Evolutionary conservation across 768 basidiomycete species (phyloP).

Genomic region (Amanita pseudoporphyria): DNA sequence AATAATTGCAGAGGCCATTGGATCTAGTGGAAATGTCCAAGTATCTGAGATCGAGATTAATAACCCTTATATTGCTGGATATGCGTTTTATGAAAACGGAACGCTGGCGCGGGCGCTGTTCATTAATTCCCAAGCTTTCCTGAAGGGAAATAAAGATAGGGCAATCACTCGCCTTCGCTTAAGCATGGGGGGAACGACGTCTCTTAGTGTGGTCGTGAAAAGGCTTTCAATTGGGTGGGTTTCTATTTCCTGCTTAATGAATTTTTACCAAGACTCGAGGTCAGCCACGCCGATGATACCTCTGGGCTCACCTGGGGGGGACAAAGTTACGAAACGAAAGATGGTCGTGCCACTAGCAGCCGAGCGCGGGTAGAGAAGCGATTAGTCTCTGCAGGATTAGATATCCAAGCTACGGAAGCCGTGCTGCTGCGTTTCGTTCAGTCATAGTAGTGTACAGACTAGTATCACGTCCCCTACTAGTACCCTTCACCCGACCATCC

Average conservation of each 20-base stretch:
- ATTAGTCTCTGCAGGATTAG: conserved; percentile 26
- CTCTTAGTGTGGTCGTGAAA: conserved; percentile 33
- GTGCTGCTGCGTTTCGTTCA: conserved; percentile 28
- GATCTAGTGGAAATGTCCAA: conserved; percentile 29
- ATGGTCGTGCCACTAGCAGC: conserved; percentile 33
- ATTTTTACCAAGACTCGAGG: neutral
- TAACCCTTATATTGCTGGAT: conserved; percentile 42
- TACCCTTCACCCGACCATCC: too few species aligned
- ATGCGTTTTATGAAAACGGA: conserved; percentile 46
- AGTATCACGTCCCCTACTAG: too few species aligned
- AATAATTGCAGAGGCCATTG: conserved; percentile 49
- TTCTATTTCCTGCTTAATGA: neutral
- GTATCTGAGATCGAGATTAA: conserved; percentile 40
- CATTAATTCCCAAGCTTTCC: conserved; percentile 49
- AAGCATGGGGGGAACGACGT: conserved; percentile 12
- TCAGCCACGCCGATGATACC: conserved; percentile 39
- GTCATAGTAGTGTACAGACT: too few species aligned
- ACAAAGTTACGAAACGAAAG: conserved; percentile 43
- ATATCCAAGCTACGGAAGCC: conserved; percentile 39
- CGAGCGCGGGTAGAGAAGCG: conserved; percentile 18
- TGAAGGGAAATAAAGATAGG: conserved; percentile 25
- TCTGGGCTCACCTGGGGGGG: conserved; percentile 48
- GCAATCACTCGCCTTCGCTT: conserved; percentile 33
- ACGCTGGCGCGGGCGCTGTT: conserved; percentile 40
- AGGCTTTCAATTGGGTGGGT: conserved; percentile 37